These are phyloP conservation scores for Wickerhamomyces pijperi DNA, from an alignment of 805 yeast species.

Conservation along the genomic window DNA sequence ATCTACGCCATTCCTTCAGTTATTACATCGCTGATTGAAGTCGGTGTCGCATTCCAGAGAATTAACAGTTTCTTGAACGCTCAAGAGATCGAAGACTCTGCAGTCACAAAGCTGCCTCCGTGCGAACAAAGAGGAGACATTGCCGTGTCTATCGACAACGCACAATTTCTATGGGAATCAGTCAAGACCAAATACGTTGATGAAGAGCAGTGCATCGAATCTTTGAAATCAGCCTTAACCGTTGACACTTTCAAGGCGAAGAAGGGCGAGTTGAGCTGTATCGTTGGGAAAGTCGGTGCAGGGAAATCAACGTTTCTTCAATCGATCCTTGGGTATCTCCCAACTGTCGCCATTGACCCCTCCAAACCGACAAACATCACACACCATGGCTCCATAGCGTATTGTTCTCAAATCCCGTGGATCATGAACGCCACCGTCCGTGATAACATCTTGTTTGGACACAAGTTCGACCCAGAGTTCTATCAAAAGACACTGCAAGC, in stretches of 20 bases:
- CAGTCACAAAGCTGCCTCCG: slow-evolving; percentile 20
- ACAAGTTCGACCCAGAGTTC: slow-evolving; percentile 67
- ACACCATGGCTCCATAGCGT: slow-evolving; percentile 71
- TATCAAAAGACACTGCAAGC: slow-evolving; percentile 75
- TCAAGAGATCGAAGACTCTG: slow-evolving; percentile 31
- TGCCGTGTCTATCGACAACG: slow-evolving; percentile 33
- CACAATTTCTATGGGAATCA: slow-evolving; percentile 43
- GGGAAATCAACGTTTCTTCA: slow-evolving; percentile 43
- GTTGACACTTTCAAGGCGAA: slow-evolving; percentile 34
- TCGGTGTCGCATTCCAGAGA: slow-evolving; percentile 47
- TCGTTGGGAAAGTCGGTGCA: slow-evolving; percentile 59
- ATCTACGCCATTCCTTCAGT: slow-evolving; percentile 47
- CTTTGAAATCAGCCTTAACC: slow-evolving; percentile 35
- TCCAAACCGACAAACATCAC: slow-evolving; percentile 15
- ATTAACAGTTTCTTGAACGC: slow-evolving; percentile 35
- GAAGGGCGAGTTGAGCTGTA: slow-evolving; percentile 45
- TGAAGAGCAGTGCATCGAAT: slow-evolving; percentile 32
- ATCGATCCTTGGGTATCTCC: slow-evolving; percentile 37
- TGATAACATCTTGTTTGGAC: slow-evolving; percentile 88
- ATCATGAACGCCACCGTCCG: slow-evolving; percentile 88
- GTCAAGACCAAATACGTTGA: slow-evolving; percentile 9
- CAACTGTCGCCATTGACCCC: slow-evolving; percentile 23
- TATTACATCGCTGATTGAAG: slow-evolving; percentile 46
- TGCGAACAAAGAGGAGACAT: slow-evolving; percentile 10
- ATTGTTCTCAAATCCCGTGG: slow-evolving; percentile 93